Percentiles rank a stretch among this genome's conserved stretches.
These are phyloP conservation scores for Peronospora farinosa DNA, from an alignment of 352 stramenopile genomes.

Conservation along the genomic window DNA sequence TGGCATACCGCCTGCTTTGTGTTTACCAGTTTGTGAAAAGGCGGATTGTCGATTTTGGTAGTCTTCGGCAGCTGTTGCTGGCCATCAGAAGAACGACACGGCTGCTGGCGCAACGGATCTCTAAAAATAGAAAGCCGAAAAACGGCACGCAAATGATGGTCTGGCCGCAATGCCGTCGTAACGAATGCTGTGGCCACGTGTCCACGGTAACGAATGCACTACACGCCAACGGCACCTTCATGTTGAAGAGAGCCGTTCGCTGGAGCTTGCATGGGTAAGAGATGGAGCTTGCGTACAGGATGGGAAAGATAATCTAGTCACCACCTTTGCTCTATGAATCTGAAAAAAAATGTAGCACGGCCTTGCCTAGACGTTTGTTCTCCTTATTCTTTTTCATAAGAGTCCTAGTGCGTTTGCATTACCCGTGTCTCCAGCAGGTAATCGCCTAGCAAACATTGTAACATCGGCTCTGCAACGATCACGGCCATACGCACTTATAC, in stretches of 20 bases:
- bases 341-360: constrained; percentile 2
- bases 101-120: constrained; percentile 7
- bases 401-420: constrained; percentile 18
- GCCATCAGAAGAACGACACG: constrained; percentile 8
- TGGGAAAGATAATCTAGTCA: constrained; percentile 12
- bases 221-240: constrained; percentile 2
- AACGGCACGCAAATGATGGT: background rate
- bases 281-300: constrained; percentile 23
- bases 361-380: constrained; percentile 1
- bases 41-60: constrained; percentile 29
- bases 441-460: constrained; percentile 1
- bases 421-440: constrained; percentile 7
- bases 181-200: too few species aligned
- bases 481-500: constrained; percentile 3
- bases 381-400: background rate
- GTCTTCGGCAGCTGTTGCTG: constrained; percentile 22
- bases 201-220: background rate
- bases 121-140: constrained; percentile 7
- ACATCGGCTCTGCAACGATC: constrained; percentile 16
- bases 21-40: constrained; percentile 18
- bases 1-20: constrained; percentile 13
- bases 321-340: constrained; percentile 8
- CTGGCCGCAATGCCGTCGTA: too few species aligned
- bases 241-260: constrained; percentile 14
- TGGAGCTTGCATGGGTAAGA: constrained; percentile 13